Percentiles rank a stretch among this genome's conserved stretches.
Conservation (phyloP, 768 basidiomycete genomes). For the Russula brevipes region DNA sequence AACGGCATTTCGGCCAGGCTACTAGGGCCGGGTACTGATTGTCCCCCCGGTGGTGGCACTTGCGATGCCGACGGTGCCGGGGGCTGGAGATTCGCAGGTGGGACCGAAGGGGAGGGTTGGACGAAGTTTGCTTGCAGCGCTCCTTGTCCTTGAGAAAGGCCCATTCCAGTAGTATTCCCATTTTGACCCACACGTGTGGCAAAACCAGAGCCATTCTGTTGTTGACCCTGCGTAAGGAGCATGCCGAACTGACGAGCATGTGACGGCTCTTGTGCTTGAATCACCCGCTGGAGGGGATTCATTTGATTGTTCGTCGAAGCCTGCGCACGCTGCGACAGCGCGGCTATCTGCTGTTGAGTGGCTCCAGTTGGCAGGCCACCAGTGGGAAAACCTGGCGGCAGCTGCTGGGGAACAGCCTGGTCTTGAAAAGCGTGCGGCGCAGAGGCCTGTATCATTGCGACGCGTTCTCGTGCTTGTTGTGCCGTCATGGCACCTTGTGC, state of each 20-base stretch:
- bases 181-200: constrained; percentile 13
- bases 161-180: constrained; percentile 12
- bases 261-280: constrained; percentile 7
- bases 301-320: constrained; percentile 3
- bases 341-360: constrained; percentile 3
- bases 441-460: not conserved
- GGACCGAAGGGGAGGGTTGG: constrained; percentile 8
- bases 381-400: not conserved
- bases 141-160: constrained; percentile 8
- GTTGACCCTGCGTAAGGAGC: constrained; percentile 5
- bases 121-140: constrained; percentile 11
- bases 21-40: not conserved
- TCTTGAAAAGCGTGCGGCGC: not conserved
- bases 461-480: not conserved
- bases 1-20: not conserved
- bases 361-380: not conserved
- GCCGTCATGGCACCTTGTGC: not conserved
- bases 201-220: constrained; percentile 5
- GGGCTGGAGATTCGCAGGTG: not conserved
- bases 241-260: constrained; percentile 5
- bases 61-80: not conserved
- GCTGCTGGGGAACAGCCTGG: not conserved
- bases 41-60: not conserved
- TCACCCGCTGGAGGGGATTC: constrained; percentile 2
- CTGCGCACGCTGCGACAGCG: not conserved